A percentile compares a stretch with the other conserved stretches of the same genome.
Evolutionary conservation across 1,139 yeast genomes (phyloP).

Genomic region (Ogataea hybrid): DNA sequence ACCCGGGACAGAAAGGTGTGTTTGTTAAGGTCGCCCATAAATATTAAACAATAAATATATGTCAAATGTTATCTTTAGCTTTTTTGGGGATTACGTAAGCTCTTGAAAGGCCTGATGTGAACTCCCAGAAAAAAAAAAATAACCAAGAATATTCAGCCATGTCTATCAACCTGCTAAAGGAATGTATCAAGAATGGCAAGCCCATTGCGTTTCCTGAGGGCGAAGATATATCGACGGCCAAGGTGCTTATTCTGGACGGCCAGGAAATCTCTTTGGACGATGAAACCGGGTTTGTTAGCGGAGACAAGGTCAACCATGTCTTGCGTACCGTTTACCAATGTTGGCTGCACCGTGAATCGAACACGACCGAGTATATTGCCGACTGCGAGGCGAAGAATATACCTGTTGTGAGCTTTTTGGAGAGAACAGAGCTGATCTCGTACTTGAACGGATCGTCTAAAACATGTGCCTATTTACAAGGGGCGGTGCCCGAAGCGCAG

Average conservation of each 20-base stretch:
- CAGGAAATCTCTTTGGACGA: constrained; percentile 36
- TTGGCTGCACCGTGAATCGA: constrained; percentile 68
- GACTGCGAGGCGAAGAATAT: constrained; percentile 66
- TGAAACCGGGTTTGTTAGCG: constrained; percentile 61
- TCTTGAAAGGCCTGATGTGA: neutral
- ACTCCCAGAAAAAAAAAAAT: neutral
- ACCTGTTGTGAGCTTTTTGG: constrained; percentile 76
- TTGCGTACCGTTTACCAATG: constrained; percentile 58
- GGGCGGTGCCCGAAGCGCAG: constrained; percentile 2
- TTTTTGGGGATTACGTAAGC: constrained; percentile 3
- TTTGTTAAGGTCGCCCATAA: constrained; percentile 28
- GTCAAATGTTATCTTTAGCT: constrained; percentile 11
- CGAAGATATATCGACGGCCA: constrained; percentile 25
- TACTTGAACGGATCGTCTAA: constrained; percentile 75
- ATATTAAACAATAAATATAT: neutral
- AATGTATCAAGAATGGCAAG: constrained; percentile 3
- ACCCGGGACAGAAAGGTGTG: constrained; percentile 58
- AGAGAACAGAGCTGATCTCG: constrained; percentile 77
- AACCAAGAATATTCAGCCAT: neutral
- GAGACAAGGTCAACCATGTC: constrained; percentile 38
- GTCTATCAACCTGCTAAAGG: constrained; percentile 6
- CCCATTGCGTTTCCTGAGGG: constrained; percentile 21
- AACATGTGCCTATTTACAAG: constrained; percentile 49
- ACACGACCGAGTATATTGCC: constrained; percentile 79
- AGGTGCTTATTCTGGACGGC: constrained; percentile 28